Conservation (phyloP, 441 rosid genomes). For the Jatropha multifida region DNA sequence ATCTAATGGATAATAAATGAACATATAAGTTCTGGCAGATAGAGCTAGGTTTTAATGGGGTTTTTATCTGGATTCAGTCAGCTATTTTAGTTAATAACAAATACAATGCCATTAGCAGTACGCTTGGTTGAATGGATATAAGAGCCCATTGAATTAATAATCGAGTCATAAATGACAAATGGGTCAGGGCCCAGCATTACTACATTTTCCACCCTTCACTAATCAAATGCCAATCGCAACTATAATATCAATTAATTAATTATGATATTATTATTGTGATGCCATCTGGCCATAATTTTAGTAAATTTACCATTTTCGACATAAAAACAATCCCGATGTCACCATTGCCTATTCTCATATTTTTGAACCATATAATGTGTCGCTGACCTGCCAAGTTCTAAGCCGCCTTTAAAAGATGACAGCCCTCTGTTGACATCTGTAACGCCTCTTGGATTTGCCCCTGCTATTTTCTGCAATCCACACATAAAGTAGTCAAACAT, state of each 20-base stretch:
- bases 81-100: neutral
- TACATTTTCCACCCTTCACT: neutral
- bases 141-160: neutral
- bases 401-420: slow-evolving; percentile 49
- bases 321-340: neutral
- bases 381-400: slow-evolving; percentile 73
- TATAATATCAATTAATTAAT: neutral
- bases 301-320: neutral
- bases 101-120: neutral
- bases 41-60: neutral
- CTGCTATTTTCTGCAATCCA: slow-evolving; percentile 46
- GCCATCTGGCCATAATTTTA: neutral
- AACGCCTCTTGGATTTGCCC: slow-evolving; percentile 46
- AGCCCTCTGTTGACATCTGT: slow-evolving; percentile 54
- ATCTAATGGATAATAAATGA: neutral
- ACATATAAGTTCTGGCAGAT: neutral
- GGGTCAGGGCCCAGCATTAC: no score
- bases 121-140: neutral
- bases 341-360: neutral
- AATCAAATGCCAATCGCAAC: neutral
- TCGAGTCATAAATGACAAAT: neutral
- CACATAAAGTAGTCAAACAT: slow-evolving; percentile 20
- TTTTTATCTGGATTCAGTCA: neutral
- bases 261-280: neutral
- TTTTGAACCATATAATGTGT: neutral